Conservation (phyloP, 106 monocot genomes). For the Acanthochlamys bracteata region DNA sequence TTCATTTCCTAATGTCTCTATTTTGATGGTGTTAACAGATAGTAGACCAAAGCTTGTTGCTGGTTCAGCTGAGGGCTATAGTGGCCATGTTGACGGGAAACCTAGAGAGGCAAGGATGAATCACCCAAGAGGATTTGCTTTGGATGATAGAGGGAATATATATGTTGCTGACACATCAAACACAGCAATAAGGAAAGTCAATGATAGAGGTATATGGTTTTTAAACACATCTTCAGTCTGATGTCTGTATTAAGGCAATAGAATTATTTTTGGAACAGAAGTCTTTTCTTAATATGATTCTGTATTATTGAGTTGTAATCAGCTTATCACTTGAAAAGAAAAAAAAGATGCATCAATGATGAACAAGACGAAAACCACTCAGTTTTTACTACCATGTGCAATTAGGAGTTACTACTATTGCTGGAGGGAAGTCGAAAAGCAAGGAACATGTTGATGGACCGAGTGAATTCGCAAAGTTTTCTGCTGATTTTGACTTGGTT, state of each 20-base stretch:
- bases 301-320: too few relatives aligned
- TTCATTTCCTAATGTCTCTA: background rate
- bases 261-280: too few relatives aligned
- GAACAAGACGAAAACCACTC: too few relatives aligned
- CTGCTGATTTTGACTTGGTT: slow-evolving; percentile 86
- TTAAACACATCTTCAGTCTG: background rate
- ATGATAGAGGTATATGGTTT: slow-evolving; percentile 54
- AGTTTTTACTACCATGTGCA: background rate
- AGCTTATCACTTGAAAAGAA: too few relatives aligned
- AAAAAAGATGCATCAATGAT: too few relatives aligned
- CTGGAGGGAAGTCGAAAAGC: slow-evolving; percentile 77
- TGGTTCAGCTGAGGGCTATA: slow-evolving; percentile 76
- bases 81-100: slow-evolving; percentile 88
- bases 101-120: slow-evolving; percentile 82
- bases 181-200: slow-evolving; percentile 91
- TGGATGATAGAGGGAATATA: slow-evolving; percentile 87
- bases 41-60: slow-evolving; percentile 86
- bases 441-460: slow-evolving; percentile 80
- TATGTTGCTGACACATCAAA: slow-evolving; percentile 90
- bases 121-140: slow-evolving; percentile 81
- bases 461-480: slow-evolving; percentile 93
- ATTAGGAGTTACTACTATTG: slow-evolving; percentile 89
- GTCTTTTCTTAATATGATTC: too few relatives aligned
- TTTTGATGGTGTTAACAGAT: slow-evolving; percentile 31
- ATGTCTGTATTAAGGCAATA: too few relatives aligned